These are phyloP conservation scores for Coemansia sp. DNA, from an alignment of 192 early-diverging fungal species.

Conservation along the genomic window DNA sequence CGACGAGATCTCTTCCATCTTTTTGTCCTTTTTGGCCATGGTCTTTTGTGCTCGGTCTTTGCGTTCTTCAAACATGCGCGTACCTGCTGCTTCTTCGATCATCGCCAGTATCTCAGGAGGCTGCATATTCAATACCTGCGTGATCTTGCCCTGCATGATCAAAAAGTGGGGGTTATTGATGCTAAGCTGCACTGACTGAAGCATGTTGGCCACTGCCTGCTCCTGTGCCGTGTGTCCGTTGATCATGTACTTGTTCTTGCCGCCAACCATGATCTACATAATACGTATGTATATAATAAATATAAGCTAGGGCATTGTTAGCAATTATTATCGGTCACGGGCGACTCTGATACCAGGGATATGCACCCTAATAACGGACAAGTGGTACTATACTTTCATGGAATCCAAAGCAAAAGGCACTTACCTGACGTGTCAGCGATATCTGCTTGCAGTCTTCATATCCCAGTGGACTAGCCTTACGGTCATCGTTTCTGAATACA, in stretches of 20 bases:
- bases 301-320: not conserved
- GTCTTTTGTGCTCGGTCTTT: slow-evolving; percentile 93
- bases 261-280: slow-evolving; percentile 68
- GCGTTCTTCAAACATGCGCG: slow-evolving; percentile 97
- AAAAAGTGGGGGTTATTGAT: slow-evolving; percentile 99
- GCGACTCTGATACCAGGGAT: no score
- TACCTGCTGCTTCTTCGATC: slow-evolving; percentile 99
- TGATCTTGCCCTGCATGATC: slow-evolving; percentile 99
- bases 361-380: no score
- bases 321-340: no score
- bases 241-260: slow-evolving; percentile 95
- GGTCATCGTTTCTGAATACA: slow-evolving; percentile 91
- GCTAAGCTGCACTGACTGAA: slow-evolving; percentile 97
- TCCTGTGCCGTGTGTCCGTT: slow-evolving; percentile 91
- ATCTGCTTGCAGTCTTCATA: slow-evolving; percentile 85
- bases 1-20: slow-evolving; percentile 85
- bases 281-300: not conserved
- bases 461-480: slow-evolving; percentile 79
- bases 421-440: slow-evolving; percentile 93
- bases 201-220: slow-evolving; percentile 85
- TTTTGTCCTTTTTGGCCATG: slow-evolving; percentile 94
- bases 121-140: slow-evolving; percentile 99
- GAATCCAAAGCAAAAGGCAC: not conserved
- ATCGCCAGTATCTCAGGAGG: slow-evolving; percentile 92
- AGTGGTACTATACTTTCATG: no score